Base-by-base conservation (phyloP, 176 grass and related monocot species). In the Oryza coarctata region DNA sequence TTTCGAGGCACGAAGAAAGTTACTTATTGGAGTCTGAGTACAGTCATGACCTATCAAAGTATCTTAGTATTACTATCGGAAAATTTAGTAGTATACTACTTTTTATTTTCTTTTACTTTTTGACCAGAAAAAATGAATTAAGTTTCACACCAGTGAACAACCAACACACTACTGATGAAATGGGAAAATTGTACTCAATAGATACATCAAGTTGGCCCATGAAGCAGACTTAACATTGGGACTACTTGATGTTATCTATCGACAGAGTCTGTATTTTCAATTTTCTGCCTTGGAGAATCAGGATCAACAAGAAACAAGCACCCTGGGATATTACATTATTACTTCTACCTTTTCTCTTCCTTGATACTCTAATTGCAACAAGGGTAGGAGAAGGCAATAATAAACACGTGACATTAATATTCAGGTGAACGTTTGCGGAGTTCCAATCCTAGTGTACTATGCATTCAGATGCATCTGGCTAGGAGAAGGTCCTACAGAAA, bases 141-240 rank as follows among this genome's bases (percentile, higher is more conserved):
- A 3, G 2, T 13, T 43, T 77, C 73, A 77, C 62, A 79, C n/a
- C n/a, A n/a, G n/a, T n/a, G n/a, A n/a, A n/a, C n/a, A n/a, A n/a
- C n/a, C n/a, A 73, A 20, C 38, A 32, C 43, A 50, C 15, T 22
- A 52, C n/a, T n/a, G n/a, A 12, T 18, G 41, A 73, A 30, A 12
- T 44, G 26, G 43, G 7, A 73, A 18, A 29, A 41, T 27, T 39
- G 39, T 13, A 12, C 32, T 6, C 39, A 26, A 41, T 11, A 12
- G 23, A 71, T 9, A 9, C 12, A 71, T 44, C 9, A 47, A 27
- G 67, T 62, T 65, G 22, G 49, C 65, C 55, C 45, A 35, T 15
- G 22, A 78, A 61, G 50, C 39, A 36, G 75, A 49, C 66, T 40
- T 14, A 67, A 55, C 44, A 86, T 74, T 28, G 12, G n/a, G 18